Conservation (phyloP, 768 basidiomycete genomes). For the Macrolepiota dolichaula region DNA sequence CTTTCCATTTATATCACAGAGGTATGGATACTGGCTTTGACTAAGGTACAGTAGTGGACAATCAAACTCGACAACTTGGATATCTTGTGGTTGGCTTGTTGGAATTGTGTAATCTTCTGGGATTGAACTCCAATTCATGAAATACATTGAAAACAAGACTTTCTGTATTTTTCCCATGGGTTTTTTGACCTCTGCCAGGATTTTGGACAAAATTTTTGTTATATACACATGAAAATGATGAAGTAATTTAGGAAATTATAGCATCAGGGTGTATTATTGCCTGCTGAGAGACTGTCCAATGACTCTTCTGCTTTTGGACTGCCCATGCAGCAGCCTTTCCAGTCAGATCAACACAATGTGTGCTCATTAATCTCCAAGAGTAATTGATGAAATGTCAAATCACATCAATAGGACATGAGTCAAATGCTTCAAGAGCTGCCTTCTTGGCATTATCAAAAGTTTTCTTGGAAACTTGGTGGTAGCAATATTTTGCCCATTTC, state of each 20-base stretch:
- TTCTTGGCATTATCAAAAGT: too few relatives aligned
- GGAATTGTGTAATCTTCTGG: neutral
- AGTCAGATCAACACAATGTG: slow-evolving; percentile 29
- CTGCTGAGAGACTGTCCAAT: slow-evolving; percentile 20
- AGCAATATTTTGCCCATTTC: too few relatives aligned
- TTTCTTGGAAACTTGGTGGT: too few relatives aligned
- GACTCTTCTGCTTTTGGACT: slow-evolving; percentile 32
- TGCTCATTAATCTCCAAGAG: slow-evolving; percentile 30
- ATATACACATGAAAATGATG: neutral
- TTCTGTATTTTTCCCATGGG: slow-evolving; percentile 14
- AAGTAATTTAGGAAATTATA: too few relatives aligned
- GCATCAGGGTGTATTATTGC: too few relatives aligned
- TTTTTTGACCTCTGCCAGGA: slow-evolving; percentile 9
- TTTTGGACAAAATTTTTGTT: neutral
- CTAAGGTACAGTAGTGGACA: too few relatives aligned
- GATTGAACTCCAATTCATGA: slow-evolving; percentile 5
- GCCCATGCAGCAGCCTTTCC: slow-evolving; percentile 36
- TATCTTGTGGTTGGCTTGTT: neutral
- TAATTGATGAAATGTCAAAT: too few relatives aligned
- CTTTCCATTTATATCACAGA: too few relatives aligned
- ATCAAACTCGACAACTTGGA: too few relatives aligned
- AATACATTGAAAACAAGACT: slow-evolving; percentile 12
- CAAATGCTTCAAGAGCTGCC: too few relatives aligned
- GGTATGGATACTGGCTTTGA: too few relatives aligned
- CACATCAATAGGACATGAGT: too few relatives aligned